These are phyloP conservation scores for Cubamyces lactineus DNA, from an alignment of 768 basidiomycete genomes.

Conservation along the genomic window DNA sequence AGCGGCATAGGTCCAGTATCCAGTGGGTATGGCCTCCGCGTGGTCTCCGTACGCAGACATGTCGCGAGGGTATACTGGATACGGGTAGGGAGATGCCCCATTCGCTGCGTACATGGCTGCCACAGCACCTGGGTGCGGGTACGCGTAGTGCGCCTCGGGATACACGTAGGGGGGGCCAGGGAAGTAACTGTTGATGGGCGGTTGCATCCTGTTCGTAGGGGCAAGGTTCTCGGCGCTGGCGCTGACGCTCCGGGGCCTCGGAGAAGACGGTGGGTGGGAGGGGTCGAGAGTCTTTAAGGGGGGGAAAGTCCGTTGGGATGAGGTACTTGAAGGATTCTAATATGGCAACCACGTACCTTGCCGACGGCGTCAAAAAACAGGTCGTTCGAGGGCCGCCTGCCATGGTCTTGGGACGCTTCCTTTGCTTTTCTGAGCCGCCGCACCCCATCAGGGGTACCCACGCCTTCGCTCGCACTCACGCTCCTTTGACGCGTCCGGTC, in stretches of 20 bases:
- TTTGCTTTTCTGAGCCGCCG: constrained; percentile 18
- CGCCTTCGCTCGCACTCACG: constrained; percentile 35
- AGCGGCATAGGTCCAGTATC: constrained; percentile 23
- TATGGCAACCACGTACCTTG: constrained; percentile 24
- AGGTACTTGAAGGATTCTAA: constrained; percentile 5
- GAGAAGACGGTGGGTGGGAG: constrained; percentile 15
- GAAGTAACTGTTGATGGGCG: constrained; percentile 9
- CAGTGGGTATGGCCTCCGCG: neutral
- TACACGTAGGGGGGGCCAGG: constrained; percentile 12
- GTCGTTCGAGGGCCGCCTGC: constrained; percentile 41
- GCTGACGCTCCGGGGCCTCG: constrained; percentile 27
- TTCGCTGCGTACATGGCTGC: constrained; percentile 14
- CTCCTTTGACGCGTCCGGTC: constrained; percentile 33
- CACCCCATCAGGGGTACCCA: constrained; percentile 26
- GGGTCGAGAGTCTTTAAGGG: constrained; percentile 12
- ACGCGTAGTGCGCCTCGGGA: constrained; percentile 11
- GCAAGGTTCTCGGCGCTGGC: constrained; percentile 21
- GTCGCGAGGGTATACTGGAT: constrained; percentile 13
- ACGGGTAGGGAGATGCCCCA: constrained; percentile 6
- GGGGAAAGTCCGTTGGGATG: neutral
- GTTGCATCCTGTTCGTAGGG: constrained; percentile 15
- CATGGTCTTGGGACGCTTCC: constrained; percentile 32
- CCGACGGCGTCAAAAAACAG: constrained; percentile 44
- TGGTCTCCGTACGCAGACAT: constrained; percentile 2
- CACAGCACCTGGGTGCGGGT: neutral